phyloP scores from a whole-genome alignment of 2,329 filamentous ascomycete species.

The Madurella fahalii region DNA sequence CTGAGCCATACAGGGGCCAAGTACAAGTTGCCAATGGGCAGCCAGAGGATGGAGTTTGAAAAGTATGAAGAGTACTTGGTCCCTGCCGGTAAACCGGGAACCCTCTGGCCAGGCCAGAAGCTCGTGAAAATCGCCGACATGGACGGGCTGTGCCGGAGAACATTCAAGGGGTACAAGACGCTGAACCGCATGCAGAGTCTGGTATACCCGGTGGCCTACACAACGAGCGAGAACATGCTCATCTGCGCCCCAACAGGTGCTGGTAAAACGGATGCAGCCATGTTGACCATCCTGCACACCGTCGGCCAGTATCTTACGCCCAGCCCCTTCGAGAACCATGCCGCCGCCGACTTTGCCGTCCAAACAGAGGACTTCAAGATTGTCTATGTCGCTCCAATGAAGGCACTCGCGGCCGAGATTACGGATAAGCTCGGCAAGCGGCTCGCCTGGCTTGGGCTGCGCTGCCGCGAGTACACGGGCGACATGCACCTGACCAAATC shows the following conservation, averaged over 20 bases:
- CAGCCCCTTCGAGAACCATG: slow-evolving; percentile 69
- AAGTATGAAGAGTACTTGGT: slow-evolving; percentile 89
- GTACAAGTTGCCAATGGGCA: slow-evolving; percentile 77
- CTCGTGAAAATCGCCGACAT: slow-evolving; percentile 76
- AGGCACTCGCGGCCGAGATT: slow-evolving; percentile 92
- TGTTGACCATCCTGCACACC: slow-evolving; percentile 91
- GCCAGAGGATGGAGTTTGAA: slow-evolving; percentile 62
- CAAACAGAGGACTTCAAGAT: slow-evolving; percentile 90
- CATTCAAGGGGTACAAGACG: slow-evolving; percentile 88
- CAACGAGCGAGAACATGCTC: slow-evolving; percentile 96
- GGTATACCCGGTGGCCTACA: slow-evolving; percentile 92
- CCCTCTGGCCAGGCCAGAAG: slow-evolving; percentile 65
- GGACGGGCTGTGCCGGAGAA: slow-evolving; percentile 84
- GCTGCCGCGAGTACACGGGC: slow-evolving; percentile 89
- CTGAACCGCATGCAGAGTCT: slow-evolving; percentile 98
- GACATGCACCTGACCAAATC: slow-evolving; percentile 98
- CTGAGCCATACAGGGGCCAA: slow-evolving; percentile 75
- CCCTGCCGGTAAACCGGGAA: slow-evolving; percentile 76
- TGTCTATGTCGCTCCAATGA: slow-evolving; percentile 98
- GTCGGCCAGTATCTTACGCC: slow-evolving; percentile 81
- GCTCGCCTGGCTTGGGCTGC: slow-evolving; percentile 87
- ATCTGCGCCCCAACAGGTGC: slow-evolving; percentile 97
- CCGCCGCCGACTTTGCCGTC: slow-evolving; percentile 76
- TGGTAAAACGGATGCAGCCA: slow-evolving; percentile 97
- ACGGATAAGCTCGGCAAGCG: slow-evolving; percentile 91